Evolutionary conservation across 2,329 filamentous ascomycete genomes (phyloP), one percentile per base, ranked within the genome.

Genomic region (Parasarocladium wereldwijsianum): DNA sequence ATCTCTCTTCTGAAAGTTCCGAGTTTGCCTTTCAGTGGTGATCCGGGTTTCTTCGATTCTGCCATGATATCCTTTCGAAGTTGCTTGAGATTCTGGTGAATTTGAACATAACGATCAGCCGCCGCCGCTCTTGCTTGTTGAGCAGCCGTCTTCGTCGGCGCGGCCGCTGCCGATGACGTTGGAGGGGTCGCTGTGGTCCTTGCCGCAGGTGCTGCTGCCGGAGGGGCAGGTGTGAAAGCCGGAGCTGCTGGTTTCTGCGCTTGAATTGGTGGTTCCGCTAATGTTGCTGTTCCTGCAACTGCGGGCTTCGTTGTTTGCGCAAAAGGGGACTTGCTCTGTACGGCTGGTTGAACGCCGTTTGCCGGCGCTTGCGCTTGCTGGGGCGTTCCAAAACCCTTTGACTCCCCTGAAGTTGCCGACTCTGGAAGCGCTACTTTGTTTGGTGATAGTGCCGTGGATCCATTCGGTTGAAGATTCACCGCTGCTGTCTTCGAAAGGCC

Each of bases 1-100:
- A 90, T 73, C 24, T 75, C 67, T 34, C 82, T 64, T 23, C 82
- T 66, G 61, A 81, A 72, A 32, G 83, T 70, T 19, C 80, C 77
- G 45, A 83, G 65, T 20, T 69, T 64, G 30, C 64, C 60, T 49
- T 82, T 83, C 17, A 85, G 53, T 2, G 45, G 51, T 4, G 56
- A 59, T 2, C 38, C 49, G 42, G 49, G 39, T 10, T 45, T 33
- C 34, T 76, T 69, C 14, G 58, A 55, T 41, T 72, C 70, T 4
- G 61, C 61, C 40, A 75, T 61, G 7, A 74, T 54, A 20, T 65
- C 61, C 35, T 68, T 86, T 12, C 87, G 63, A 11, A 74, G 56
- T 32, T 62, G 61, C 42, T 74, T 92, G 15, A 92, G 60, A 23
- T 68, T 70, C 35, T 70, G 60, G 44, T 87, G 81, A 16, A 90